Evolutionary conservation across 2,329 filamentous ascomycete species (phyloP), one percentile per base, ranked within the genome.

Genomic region (Elsinoe australis): DNA sequence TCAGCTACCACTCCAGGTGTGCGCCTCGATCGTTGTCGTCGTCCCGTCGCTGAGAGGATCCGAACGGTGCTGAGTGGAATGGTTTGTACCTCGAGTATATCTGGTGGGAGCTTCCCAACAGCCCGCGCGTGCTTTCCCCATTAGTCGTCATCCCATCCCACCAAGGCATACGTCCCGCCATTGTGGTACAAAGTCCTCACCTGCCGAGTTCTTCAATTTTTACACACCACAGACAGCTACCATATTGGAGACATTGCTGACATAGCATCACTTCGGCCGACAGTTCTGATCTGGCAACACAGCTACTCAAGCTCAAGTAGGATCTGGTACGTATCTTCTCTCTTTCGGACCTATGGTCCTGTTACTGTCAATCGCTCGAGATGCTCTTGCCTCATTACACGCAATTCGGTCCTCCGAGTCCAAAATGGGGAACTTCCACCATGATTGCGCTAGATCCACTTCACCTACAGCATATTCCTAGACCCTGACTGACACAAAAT

Each of bases 111-210:
- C 24, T 39, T 33, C 45, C 45, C 32, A 39, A 38, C 32, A 21
- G n/a, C 31, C 31, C 34, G 45, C n/a, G n/a, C 45, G 45, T 48
- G 45, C 45, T 38, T 39, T 21, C 45, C 45, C 19, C 45, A 48
- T 36, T 48, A 29, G 34, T 38, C 44, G 44, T 22, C 28, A 28
- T 34, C 29, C 15, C 29, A 24, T 32, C 39, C 28, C 39, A 44
- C 39, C 39, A 44, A 26, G 31, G 28, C 24, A 17, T 19, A 14
- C 12, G 14, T 31, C 39, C 39, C 26, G 15, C 21, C 26, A 28
- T 44, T 44, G 39, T 31, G 39, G 39, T 10, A 44, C 39, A 31
- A 19, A 31, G 22, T 5, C 8, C n/a, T 39, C 3, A 5, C 15
- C 21, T n/a, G 15, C 15, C 10, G 8, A 5, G 15, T 9, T 42